A percentile compares a stretch with the other conserved stretches of the same genome.
Conservation (phyloP, 2,329 filamentous ascomycete species). For the Boeremia exigua region DNA sequence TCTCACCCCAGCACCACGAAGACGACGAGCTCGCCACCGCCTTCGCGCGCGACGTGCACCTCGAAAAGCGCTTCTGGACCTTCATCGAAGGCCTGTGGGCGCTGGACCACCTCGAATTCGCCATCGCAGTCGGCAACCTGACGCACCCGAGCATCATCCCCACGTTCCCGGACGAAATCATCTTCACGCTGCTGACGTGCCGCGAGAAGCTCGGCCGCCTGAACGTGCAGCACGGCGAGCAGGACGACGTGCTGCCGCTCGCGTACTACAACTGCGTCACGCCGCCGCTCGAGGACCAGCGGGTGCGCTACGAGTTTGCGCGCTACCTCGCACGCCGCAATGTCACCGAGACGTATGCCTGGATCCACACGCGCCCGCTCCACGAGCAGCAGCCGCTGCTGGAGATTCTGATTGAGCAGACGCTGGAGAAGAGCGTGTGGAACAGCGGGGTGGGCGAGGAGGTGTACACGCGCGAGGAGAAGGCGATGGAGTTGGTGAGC, state of each 20-base stretch:
- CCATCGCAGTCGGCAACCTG: conserved; percentile 72
- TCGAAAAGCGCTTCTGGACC: conserved; percentile 78
- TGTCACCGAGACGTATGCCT: conserved; percentile 75
- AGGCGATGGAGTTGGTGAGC: conserved; percentile 72
- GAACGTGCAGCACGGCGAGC: conserved; percentile 37
- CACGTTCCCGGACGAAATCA: conserved; percentile 84
- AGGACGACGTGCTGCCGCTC: conserved; percentile 63
- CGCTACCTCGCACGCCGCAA: conserved; percentile 70
- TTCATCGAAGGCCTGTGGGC: conserved; percentile 85
- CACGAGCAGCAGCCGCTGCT: conserved; percentile 69
- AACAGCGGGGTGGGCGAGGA: conserved; percentile 12
- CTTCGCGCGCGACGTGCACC: conserved; percentile 68
- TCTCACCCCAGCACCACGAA: conserved; percentile 58
- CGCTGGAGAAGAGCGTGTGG: conserved; percentile 29
- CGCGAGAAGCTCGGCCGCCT: conserved; percentile 26
- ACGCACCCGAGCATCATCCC: conserved; percentile 80
- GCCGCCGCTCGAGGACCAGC: conserved; percentile 70
- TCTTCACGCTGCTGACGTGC: conserved; percentile 67
- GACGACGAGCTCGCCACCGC: conserved; percentile 59
- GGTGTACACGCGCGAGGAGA: conserved; percentile 53
- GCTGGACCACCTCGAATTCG: conserved; percentile 74
- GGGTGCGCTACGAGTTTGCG: conserved; percentile 71
- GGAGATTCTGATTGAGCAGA: conserved; percentile 63
- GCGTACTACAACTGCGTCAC: conserved; percentile 80
- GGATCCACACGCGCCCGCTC: conserved; percentile 70